Evolutionary conservation across 345 rosid genomes (phyloP).

Genomic region (Litchi chinensis): DNA sequence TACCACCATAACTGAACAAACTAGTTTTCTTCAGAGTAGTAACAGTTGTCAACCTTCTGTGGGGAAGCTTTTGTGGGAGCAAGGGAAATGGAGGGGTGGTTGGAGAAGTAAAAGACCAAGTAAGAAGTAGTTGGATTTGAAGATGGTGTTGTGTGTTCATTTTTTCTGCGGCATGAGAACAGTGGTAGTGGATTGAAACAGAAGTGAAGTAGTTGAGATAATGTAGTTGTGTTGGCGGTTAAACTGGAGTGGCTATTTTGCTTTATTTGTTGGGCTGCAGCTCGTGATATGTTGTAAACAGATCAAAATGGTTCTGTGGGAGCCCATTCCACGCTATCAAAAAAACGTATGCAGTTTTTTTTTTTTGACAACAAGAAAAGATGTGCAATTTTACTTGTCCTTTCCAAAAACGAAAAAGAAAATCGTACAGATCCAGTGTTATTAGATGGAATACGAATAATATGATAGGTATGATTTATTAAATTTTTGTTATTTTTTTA

Average conservation of each 20-base stretch:
- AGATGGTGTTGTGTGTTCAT: slow-evolving; percentile 35
- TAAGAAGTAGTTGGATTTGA: slow-evolving; percentile 31
- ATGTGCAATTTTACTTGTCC: too few relatives aligned
- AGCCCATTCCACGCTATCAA: too few relatives aligned
- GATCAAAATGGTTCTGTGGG: too few relatives aligned
- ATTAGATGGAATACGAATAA: too few relatives aligned
- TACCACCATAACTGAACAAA: slow-evolving; percentile 11
- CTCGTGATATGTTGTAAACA: too few relatives aligned
- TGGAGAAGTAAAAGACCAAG: slow-evolving; percentile 27
- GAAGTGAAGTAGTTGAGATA: neutral
- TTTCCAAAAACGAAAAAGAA: too few relatives aligned
- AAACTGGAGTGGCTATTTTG: neutral
- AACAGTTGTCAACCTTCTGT: slow-evolving; percentile 14
- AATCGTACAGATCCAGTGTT: too few relatives aligned
- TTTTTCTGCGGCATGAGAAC: neutral
- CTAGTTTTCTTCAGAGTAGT: neutral
- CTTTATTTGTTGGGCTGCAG: too few relatives aligned
- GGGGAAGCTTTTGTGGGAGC: slow-evolving; percentile 24
- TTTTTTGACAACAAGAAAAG: too few relatives aligned
- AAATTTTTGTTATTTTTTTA: too few relatives aligned
- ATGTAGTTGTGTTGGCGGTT: slow-evolving; percentile 4
- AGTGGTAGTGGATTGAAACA: neutral
- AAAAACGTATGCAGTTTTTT: too few relatives aligned
- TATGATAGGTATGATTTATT: too few relatives aligned
- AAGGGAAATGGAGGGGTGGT: slow-evolving; percentile 9